These are phyloP conservation scores for Myxozyma neotropica DNA, from an alignment of 805 yeast genomes.

Conservation along the genomic window DNA sequence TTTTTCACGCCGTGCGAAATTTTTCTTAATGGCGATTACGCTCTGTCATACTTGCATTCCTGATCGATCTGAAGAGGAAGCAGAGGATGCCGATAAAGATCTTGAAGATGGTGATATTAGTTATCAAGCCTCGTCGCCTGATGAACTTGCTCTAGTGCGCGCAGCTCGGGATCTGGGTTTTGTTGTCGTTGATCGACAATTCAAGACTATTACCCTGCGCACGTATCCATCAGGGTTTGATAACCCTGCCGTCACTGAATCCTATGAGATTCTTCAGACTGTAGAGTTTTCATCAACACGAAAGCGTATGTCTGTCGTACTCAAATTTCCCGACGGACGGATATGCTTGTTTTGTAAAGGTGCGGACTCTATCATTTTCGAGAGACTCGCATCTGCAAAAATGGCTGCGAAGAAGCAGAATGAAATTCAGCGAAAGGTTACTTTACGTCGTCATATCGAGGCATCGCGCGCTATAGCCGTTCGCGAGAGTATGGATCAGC, in stretches of 20 bases:
- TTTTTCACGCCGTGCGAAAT: slow-evolving; percentile 71
- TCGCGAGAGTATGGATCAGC: slow-evolving; percentile 52
- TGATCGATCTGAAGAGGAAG: slow-evolving; percentile 42
- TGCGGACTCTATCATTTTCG: slow-evolving; percentile 88
- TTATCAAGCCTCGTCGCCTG: slow-evolving; percentile 96
- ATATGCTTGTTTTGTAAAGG: slow-evolving; percentile 88
- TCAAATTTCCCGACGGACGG: slow-evolving; percentile 72
- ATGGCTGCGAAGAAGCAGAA: slow-evolving; percentile 64
- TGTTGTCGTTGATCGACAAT: slow-evolving; percentile 72
- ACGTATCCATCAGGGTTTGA: slow-evolving; percentile 84
- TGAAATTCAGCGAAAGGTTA: slow-evolving; percentile 61
- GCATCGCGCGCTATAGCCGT: slow-evolving; percentile 64
- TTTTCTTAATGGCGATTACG: slow-evolving; percentile 80
- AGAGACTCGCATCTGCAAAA: slow-evolving; percentile 60
- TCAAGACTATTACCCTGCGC: slow-evolving; percentile 62
- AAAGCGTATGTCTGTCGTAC: slow-evolving; percentile 91
- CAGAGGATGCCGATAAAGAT: slow-evolving; percentile 16
- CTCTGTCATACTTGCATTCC: slow-evolving; percentile 91
- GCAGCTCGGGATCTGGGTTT: slow-evolving; percentile 97
- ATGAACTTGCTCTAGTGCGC: slow-evolving; percentile 87
- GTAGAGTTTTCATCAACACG: slow-evolving; percentile 86
- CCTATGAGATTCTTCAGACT: slow-evolving; percentile 71
- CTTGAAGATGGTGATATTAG: slow-evolving; percentile 48
- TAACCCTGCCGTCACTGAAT: slow-evolving; percentile 61
- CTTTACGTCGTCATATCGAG: slow-evolving; percentile 70